Conservation (phyloP, 1,284 basidiomycete species). For the Cryptococcus sp. region DNA sequence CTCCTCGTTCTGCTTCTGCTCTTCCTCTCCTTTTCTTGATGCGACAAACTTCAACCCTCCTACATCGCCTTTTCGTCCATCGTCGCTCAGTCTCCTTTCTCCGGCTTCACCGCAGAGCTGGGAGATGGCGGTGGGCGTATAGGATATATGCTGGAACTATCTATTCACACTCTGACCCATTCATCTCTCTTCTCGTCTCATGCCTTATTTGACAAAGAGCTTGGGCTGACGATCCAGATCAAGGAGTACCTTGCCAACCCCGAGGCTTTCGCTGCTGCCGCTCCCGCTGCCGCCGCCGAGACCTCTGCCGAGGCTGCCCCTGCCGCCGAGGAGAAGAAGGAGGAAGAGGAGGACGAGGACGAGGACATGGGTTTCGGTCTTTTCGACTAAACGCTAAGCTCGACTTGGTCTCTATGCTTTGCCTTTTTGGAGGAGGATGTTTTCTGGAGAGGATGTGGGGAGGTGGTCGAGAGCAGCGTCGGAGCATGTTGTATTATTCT, state of each 20-base stretch:
- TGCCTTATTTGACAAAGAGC: constrained; percentile 11
- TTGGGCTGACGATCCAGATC: constrained; percentile 53
- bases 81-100: too few species aligned
- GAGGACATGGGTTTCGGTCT: constrained; percentile 66
- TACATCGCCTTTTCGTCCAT: too few species aligned
- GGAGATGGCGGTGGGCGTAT: too few species aligned
- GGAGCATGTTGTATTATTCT: too few species aligned
- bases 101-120: constrained; percentile 41
- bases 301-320: constrained; percentile 54
- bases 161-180: constrained; percentile 35
- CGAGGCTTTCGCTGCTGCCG: constrained; percentile 83
- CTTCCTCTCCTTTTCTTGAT: constrained; percentile 14
- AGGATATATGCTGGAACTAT: too few species aligned
- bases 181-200: constrained; percentile 2
- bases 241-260: constrained; percentile 97
- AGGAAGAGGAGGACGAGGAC: constrained; percentile 68
- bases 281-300: constrained; percentile 58
- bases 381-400: constrained; percentile 76
- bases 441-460: too few species aligned
- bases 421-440: too few species aligned
- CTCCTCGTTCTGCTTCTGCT: neutral
- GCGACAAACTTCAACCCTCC: too few species aligned
- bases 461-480: too few species aligned
- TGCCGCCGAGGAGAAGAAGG: constrained; percentile 51
- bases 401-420: too few species aligned